Base-by-base conservation (phyloP, 2,329 filamentous ascomycete species). In the Teratosphaeriaceae sp. region DNA sequence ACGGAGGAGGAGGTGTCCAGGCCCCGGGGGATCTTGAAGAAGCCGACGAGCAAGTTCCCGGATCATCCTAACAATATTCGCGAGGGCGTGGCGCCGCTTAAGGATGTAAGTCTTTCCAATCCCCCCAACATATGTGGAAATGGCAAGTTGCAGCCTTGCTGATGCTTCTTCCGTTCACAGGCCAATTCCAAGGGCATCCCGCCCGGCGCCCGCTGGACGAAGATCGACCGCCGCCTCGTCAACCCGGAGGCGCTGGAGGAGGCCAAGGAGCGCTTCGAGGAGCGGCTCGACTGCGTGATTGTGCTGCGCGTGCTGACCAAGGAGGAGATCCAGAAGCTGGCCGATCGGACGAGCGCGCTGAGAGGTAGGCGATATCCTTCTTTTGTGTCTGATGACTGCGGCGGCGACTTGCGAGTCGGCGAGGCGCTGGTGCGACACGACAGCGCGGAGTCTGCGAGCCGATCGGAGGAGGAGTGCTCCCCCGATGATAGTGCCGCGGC, bases 71-170 rank as follows among this genome's bases (percentile, higher is more conserved):
- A 88, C 52, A 84, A 87, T 0, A 75, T 94, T 26, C 79, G 89
- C 16, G 90, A 96, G 63, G 90, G 89, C 13, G 90, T 95, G 5
- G 88, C 89, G 2, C 89, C 89, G n/a, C 78, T 94, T 59, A 95
- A 94, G 66, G 88, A 94, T 60, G 62, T 63, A 53, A 51, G 60
- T 56, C 16, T 12, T 34, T 3, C 9, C 15, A 5, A 38, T 15
- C 16, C n/a, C 21, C 21, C 16, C 8, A 8, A 15, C 15, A 11
- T 18, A 15, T 34, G 7, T 34, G 30, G 15, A 34, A 34, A 15
- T n/a, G n/a, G n/a, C n/a, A n/a, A n/a, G n/a, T n/a, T 27, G n/a
- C 24, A 34, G 21, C 24, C 18, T 15, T 36, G 30, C 46, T 50
- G 31, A 50, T 38, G 11, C 26, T 26, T 35, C n/a, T 12, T n/a